These are phyloP conservation scores for Hypoxylon sp. DNA, from an alignment of 2,329 filamentous ascomycete genomes.

Conservation along the genomic window DNA sequence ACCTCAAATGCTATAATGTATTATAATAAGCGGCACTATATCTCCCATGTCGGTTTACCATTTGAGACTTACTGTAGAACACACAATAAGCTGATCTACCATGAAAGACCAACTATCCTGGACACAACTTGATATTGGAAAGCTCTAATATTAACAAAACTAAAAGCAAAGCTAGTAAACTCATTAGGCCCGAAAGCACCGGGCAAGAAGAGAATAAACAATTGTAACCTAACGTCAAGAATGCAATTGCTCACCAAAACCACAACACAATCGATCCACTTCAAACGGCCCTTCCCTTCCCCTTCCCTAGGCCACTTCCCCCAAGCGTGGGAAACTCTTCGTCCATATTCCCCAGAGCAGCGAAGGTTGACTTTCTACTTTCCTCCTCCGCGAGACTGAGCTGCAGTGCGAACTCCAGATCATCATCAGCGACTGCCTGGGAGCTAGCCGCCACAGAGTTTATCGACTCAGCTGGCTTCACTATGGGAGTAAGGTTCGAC, in stretches of 20 bases:
- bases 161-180: constrained; percentile 17
- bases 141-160: constrained; percentile 11
- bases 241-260: constrained; percentile 13
- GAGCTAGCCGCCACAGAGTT: constrained; percentile 41
- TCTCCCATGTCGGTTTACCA: too few species aligned
- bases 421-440: constrained; percentile 60
- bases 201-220: constrained; percentile 21
- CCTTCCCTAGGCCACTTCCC: constrained; percentile 44
- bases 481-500: constrained; percentile 55
- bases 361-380: constrained; percentile 50
- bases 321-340: constrained; percentile 51
- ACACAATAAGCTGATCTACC: background rate
- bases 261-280: constrained; percentile 1
- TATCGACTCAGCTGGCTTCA: constrained; percentile 46
- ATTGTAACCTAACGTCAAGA: constrained; percentile 17
- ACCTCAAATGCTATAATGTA: too few species aligned
- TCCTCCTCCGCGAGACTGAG: constrained; percentile 71
- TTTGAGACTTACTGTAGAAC: background rate
- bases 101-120: background rate
- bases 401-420: constrained; percentile 70
- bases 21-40: too few species aligned
- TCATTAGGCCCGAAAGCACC: constrained; percentile 16
- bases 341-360: constrained; percentile 30
- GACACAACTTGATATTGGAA: background rate
- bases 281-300: constrained; percentile 44